A percentile compares a stretch with the other conserved stretches of the same genome.
Evolutionary conservation across 305 asterid genomes (phyloP).

Genomic region (Coffea humblotiana): DNA sequence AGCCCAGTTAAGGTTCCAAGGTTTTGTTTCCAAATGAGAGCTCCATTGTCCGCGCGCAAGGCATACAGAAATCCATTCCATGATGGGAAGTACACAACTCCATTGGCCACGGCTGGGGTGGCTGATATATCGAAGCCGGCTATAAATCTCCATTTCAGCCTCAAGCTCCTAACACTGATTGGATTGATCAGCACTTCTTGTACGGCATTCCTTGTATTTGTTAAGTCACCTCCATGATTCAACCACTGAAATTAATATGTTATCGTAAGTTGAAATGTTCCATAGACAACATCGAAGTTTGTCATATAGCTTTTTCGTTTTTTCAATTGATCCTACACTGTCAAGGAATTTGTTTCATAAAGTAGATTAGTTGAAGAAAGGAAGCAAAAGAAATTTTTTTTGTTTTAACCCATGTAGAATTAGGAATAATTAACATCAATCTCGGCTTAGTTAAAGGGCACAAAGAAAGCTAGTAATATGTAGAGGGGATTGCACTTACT

Average conservation of each 20-base stretch:
- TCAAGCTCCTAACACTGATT: conserved; percentile 30
- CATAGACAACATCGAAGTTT: background rate
- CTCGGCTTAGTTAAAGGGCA: background rate
- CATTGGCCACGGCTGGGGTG: conserved; percentile 61
- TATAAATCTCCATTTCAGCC: conserved; percentile 56
- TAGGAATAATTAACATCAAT: background rate
- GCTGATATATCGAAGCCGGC: conserved; percentile 78
- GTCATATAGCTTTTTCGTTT: no score
- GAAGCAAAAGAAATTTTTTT: no score
- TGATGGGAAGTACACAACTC: conserved; percentile 65
- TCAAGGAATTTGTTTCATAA: no score
- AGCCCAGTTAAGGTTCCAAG: conserved; percentile 53
- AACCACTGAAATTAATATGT: conserved; percentile 44
- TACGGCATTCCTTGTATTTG: conserved; percentile 44
- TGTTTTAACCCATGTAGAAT: no score
- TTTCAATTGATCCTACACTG: no score
- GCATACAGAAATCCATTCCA: conserved; percentile 80
- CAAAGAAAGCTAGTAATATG: background rate
- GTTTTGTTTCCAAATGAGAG: conserved; percentile 51
- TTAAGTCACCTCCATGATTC: conserved; percentile 65
- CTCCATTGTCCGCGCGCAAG: conserved; percentile 47
- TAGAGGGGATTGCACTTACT: conserved; percentile 25
- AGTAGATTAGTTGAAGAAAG: no score
- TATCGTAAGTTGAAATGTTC: background rate
- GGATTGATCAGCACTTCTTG: conserved; percentile 52